These are phyloP conservation scores for Mycena indigotica DNA, from an alignment of 768 basidiomycete genomes.

Conservation along the genomic window DNA sequence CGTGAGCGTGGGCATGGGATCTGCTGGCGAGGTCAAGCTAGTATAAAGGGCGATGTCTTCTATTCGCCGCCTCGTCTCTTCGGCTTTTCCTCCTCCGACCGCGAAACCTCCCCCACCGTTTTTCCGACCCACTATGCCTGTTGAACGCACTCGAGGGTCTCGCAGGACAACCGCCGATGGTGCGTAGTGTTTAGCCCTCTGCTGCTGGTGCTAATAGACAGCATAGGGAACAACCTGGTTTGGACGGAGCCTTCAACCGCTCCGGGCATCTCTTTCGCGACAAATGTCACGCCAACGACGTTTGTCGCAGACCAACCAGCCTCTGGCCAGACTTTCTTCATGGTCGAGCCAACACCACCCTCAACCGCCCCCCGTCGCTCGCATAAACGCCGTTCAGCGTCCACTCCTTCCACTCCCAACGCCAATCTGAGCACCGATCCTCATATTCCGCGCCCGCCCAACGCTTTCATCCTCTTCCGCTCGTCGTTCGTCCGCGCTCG, in stretches of 20 bases:
- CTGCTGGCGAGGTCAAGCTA: background rate
- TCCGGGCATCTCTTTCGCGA: constrained; percentile 48
- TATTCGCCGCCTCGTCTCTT: background rate
- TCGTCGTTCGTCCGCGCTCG: constrained; percentile 56
- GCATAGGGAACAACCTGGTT: constrained; percentile 37
- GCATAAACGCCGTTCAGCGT: constrained; percentile 11
- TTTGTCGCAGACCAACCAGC: constrained; percentile 36
- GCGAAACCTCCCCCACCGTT: background rate
- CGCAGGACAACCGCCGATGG: constrained; percentile 18
- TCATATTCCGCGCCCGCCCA: constrained; percentile 60
- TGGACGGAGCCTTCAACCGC: constrained; percentile 42
- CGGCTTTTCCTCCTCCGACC: background rate
- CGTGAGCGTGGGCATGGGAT: background rate
- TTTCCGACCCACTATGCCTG: constrained; percentile 10
- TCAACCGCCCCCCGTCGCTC: background rate
- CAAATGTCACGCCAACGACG: constrained; percentile 53
- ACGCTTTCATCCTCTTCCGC: constrained; percentile 64
- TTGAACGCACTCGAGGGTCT: constrained; percentile 18
- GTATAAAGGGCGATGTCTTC: background rate
- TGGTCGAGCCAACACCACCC: constrained; percentile 45
- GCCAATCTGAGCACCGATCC: background rate
- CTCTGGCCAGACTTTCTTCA: constrained; percentile 29
- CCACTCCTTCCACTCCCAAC: background rate
- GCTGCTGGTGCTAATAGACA: background rate
- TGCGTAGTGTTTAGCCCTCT: constrained; percentile 1